Conservation (phyloP, 139 green algal species). For the Microglena sp. region DNA sequence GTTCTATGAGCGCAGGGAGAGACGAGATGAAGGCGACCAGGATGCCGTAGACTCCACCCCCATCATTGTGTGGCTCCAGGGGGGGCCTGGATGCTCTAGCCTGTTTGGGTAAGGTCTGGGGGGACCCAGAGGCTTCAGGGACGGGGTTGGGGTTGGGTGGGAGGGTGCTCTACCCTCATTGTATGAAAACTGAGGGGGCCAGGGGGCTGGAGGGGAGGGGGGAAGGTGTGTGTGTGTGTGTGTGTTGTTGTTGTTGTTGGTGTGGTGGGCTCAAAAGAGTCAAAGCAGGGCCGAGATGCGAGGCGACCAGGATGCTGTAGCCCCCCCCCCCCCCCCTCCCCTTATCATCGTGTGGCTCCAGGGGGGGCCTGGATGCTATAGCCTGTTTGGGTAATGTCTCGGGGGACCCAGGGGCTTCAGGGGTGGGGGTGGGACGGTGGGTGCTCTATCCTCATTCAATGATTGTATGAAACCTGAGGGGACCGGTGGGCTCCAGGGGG, state of each 20-base stretch:
- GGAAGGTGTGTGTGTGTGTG: no score
- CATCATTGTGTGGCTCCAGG: slow-evolving; percentile 46
- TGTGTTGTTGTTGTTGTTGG: no score
- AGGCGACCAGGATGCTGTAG: background rate
- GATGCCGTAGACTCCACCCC: slow-evolving; percentile 8
- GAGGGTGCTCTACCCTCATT: no score
- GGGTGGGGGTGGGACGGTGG: no score
- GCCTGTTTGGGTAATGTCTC: slow-evolving; percentile 31
- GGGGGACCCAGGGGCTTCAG: background rate
- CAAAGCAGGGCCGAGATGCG: slow-evolving; percentile 8
- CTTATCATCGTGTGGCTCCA: slow-evolving; percentile 49
- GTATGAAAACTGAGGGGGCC: no score
- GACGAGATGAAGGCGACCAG: background rate
- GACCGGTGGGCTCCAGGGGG: no score
- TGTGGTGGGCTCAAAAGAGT: no score
- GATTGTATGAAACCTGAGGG: no score
- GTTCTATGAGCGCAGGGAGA: slow-evolving; percentile 38
- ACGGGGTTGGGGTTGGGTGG: background rate
- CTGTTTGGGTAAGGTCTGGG: slow-evolving; percentile 31
- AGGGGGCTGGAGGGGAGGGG: no score
- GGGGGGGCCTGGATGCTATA: slow-evolving; percentile 41
- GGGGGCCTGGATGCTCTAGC: slow-evolving; percentile 38
- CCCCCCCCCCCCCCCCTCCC: slow-evolving; percentile 12
- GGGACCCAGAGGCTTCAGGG: background rate
- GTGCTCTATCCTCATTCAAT: no score